Evolutionary conservation across 2,329 filamentous ascomycete genomes (phyloP).

Genomic region (Colletotrichum orbiculare): DNA sequence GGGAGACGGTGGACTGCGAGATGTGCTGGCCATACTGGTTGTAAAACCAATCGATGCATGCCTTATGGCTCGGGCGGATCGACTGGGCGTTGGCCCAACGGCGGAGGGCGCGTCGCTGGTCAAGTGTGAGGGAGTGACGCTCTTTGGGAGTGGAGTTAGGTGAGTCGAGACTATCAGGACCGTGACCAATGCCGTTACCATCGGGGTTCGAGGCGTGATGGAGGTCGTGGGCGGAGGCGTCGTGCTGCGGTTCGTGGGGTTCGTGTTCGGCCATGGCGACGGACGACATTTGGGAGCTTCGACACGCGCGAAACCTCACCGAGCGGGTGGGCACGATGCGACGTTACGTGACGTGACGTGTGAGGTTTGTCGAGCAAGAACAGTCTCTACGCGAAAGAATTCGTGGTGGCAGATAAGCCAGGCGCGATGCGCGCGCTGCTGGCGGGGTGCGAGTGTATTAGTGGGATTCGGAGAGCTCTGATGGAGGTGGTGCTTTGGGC

Average conservation of each 20-base stretch:
- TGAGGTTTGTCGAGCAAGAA: not conserved
- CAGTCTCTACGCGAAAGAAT: not conserved
- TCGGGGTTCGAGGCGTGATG: constrained; percentile 31
- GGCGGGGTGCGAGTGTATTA: constrained; percentile 5
- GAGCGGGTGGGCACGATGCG: constrained; percentile 6
- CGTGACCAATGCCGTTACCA: constrained; percentile 19
- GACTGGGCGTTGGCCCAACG: constrained; percentile 69
- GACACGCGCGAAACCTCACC: constrained; percentile 24
- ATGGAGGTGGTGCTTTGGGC: constrained; percentile 9
- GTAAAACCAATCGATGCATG: constrained; percentile 73
- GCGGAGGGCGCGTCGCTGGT: constrained; percentile 70
- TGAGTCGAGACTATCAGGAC: constrained; percentile 22
- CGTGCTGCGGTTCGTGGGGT: constrained; percentile 18
- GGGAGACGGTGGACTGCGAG: constrained; percentile 72
- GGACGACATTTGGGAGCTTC: constrained; percentile 4
- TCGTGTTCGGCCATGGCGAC: constrained; percentile 36
- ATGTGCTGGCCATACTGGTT: constrained; percentile 68
- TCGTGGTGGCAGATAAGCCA: not conserved
- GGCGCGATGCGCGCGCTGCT: constrained; percentile 13
- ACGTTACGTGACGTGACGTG: not conserved
- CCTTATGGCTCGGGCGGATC: constrained; percentile 68
- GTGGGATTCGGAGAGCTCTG: constrained; percentile 4
- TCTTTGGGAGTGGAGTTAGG: constrained; percentile 50
- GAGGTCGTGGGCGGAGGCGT: constrained; percentile 28
- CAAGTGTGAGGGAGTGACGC: constrained; percentile 70